Conservation (phyloP, 805 yeast genomes). For the Pichia phayaonensis region DNA sequence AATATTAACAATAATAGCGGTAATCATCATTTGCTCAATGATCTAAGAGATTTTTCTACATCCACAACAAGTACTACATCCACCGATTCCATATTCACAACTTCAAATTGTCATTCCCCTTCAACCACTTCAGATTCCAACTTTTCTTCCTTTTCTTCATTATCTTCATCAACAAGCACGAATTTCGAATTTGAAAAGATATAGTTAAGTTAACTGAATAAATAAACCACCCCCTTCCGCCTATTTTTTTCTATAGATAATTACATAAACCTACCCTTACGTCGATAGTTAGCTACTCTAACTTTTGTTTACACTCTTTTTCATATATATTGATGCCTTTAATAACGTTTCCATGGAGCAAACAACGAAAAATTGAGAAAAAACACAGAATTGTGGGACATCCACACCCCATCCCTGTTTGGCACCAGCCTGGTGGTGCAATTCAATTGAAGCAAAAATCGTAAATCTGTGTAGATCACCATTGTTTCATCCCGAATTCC, state of each 20-base stretch:
- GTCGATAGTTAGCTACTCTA: too few species aligned
- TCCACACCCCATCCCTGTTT: too few species aligned
- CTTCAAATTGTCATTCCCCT: conserved; percentile 24
- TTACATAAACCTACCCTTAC: too few species aligned
- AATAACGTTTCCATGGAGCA: too few species aligned
- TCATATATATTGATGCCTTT: not conserved
- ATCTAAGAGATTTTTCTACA: conserved; percentile 3
- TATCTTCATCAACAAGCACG: conserved; percentile 24
- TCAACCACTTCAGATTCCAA: conserved; percentile 15
- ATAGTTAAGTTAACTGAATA: not conserved
- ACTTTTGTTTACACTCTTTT: not conserved
- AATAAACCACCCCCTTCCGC: not conserved
- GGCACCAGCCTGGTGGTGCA: too few species aligned
- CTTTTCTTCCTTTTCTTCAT: conserved; percentile 27
- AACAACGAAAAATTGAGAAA: too few species aligned
- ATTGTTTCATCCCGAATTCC: too few species aligned
- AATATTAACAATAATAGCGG: too few species aligned
- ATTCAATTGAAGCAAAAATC: too few species aligned
- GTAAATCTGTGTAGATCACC: too few species aligned
- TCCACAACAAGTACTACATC: conserved; percentile 16
- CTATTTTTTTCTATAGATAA: not conserved
- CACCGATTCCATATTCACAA: conserved; percentile 12
- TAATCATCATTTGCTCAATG: not conserved
- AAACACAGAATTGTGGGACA: too few species aligned
- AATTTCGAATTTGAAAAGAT: not conserved